Percentiles rank a stretch among this genome's conserved stretches.
Evolutionary conservation across 1,284 basidiomycete species (phyloP).

Genomic region (Cystobasidium slooffiae): DNA sequence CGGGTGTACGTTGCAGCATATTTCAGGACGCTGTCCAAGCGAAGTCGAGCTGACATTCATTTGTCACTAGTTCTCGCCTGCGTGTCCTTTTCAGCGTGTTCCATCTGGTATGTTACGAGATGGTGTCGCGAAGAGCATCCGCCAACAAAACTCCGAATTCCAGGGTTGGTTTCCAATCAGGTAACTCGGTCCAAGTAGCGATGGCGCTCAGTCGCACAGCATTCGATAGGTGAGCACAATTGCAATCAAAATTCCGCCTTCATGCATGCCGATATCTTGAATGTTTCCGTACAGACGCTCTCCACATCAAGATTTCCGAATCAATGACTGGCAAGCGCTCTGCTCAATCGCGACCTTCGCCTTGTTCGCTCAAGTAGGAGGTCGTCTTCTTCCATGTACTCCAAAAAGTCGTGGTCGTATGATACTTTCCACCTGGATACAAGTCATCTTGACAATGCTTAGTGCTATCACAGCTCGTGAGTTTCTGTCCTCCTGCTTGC

Average conservation of each 20-base stretch:
- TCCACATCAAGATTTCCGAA: not conserved
- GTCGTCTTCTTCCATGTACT: conserved; percentile 6
- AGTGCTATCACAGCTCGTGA: conserved; percentile 15
- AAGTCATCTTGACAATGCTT: conserved; percentile 7
- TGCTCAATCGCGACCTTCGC: conserved; percentile 1
- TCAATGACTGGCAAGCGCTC: conserved; percentile 15
- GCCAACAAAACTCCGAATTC: too few relatives aligned
- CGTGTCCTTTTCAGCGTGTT: conserved; percentile 27
- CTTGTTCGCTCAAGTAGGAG: not conserved
- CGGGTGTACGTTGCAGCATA: conserved; percentile 20
- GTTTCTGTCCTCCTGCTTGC: not conserved
- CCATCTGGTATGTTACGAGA: conserved; percentile 2
- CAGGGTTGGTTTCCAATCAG: conserved; percentile 23
- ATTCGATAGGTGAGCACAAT: not conserved
- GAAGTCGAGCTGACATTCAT: not conserved
- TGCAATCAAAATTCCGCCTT: not conserved
- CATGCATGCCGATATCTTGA: not conserved
- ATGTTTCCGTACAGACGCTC: not conserved
- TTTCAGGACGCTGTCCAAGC: not conserved
- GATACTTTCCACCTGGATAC: conserved; percentile 6
- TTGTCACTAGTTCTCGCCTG: conserved; percentile 4
- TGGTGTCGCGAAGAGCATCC: not conserved
- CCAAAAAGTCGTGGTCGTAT: not conserved
- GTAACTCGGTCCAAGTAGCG: conserved; percentile 24
- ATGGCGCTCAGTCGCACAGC: conserved; percentile 12